Evolutionary conservation across 495 filamentous ascomycete genomes (phyloP).

Genomic region (Penicillium fimorum): DNA sequence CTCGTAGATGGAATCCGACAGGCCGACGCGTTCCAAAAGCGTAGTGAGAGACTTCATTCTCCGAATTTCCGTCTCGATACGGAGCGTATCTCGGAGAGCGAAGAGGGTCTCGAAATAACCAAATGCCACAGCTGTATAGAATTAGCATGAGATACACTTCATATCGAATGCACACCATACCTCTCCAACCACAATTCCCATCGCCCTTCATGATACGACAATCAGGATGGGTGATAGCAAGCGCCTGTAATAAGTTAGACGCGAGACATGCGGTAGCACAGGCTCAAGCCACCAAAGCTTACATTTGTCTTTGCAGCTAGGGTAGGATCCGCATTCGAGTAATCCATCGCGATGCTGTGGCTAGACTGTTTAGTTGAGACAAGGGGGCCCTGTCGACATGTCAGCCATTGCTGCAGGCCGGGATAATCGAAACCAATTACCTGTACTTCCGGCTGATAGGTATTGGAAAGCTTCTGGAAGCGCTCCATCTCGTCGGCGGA

Average conservation of each 20-base stretch:
- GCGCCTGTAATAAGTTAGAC: conserved; percentile 53
- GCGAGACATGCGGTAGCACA: not conserved
- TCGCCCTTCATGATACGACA: conserved; percentile 88
- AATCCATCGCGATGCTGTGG: conserved; percentile 77
- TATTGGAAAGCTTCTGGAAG: conserved; percentile 54
- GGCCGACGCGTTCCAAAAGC: conserved; percentile 68
- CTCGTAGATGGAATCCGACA: conserved; percentile 66
- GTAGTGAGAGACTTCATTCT: conserved; percentile 71
- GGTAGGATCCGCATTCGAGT: conserved; percentile 84
- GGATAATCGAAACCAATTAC: conserved; percentile 34
- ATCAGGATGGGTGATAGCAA: conserved; percentile 81
- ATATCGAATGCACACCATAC: conserved; percentile 45
- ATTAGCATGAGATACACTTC: conserved; percentile 13
- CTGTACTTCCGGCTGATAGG: conserved; percentile 65
- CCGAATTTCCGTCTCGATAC: conserved; percentile 63
- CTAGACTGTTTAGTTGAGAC: conserved; percentile 78
- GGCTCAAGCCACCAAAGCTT: conserved; percentile 30
- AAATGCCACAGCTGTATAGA: conserved; percentile 75
- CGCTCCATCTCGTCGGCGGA: conserved; percentile 53
- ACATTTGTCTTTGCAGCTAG: conserved; percentile 85
- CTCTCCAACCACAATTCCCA: conserved; percentile 97
- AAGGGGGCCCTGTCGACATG: conserved; percentile 64
- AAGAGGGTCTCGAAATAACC: conserved; percentile 87
- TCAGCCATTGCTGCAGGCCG: not conserved
- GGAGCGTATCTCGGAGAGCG: conserved; percentile 58